A percentile compares a stretch with the other conserved stretches of the same genome.
Conservation (phyloP, 2,329 filamentous ascomycete species). For the Graphilbum ipis-grandicollis region DNA sequence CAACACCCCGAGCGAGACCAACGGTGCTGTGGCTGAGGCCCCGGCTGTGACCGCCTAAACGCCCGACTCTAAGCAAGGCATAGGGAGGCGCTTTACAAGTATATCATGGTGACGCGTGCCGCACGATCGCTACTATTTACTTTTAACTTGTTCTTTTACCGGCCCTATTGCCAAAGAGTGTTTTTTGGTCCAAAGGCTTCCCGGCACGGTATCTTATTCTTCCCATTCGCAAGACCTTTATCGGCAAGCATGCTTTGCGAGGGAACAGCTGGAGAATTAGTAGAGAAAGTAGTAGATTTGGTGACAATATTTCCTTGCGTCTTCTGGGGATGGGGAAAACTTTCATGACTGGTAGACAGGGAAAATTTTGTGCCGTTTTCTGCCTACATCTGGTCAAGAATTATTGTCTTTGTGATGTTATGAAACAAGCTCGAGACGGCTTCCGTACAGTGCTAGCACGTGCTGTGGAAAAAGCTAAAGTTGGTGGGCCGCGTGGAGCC, state of each 20-base stretch:
- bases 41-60: conserved; percentile 16
- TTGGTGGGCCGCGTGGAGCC: not conserved
- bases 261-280: conserved; percentile 3
- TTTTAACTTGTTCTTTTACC: not conserved
- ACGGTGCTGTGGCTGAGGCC: conserved; percentile 18
- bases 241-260: conserved; percentile 3
- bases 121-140: not conserved
- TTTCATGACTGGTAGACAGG: conserved; percentile 13
- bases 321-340: conserved; percentile 5
- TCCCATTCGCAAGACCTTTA: conserved; percentile 1
- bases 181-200: no score
- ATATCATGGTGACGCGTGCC: conserved; percentile 2
- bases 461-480: no score
- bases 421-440: no score
- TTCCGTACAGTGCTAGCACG: no score
- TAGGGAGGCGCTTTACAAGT: conserved; percentile 3
- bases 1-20: conserved; percentile 29
- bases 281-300: conserved; percentile 6
- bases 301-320: conserved; percentile 8
- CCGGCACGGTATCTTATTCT: not conserved
- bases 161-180: no score
- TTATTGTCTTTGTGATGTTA: conserved; percentile 6
- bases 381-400: conserved; percentile 6
- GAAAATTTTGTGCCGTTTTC: conserved; percentile 14
- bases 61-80: conserved; percentile 1